A percentile compares a stretch with the other conserved stretches of the same genome.
Conservation (phyloP, 2,329 filamentous ascomycete species). For the Penicillium sp. region DNA sequence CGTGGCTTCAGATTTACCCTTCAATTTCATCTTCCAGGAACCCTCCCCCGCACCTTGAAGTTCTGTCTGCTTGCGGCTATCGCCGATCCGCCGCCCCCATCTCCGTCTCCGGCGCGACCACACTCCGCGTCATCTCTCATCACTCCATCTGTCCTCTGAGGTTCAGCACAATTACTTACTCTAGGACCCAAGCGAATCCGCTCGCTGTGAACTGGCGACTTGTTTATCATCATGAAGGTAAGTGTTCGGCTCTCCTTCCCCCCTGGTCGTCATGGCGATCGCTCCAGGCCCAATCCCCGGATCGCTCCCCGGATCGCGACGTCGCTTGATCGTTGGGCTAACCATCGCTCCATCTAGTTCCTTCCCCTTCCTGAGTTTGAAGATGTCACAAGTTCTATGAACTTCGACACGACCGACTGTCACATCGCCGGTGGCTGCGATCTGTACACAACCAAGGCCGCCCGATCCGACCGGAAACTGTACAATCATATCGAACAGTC, state of each 20-base stretch:
- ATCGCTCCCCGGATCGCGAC: slow-evolving; percentile 7
- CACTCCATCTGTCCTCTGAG: background rate
- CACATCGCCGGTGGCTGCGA: slow-evolving; percentile 93
- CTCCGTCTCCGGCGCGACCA: slow-evolving; percentile 14
- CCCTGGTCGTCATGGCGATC: slow-evolving; percentile 13
- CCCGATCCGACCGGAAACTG: slow-evolving; percentile 92
- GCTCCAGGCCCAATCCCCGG: background rate
- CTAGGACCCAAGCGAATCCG: background rate
- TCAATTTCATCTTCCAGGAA: background rate
- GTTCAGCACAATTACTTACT: background rate
- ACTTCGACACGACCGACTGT: slow-evolving; percentile 92
- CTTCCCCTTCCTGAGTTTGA: slow-evolving; percentile 90
- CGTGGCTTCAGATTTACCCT: background rate
- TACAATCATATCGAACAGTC: slow-evolving; percentile 95
- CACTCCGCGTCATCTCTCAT: slow-evolving; percentile 8
- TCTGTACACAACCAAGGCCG: slow-evolving; percentile 95
- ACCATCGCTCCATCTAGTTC: slow-evolving; percentile 64
- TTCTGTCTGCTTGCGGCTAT: slow-evolving; percentile 7
- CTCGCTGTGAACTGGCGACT: background rate
- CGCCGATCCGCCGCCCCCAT: slow-evolving; percentile 8
- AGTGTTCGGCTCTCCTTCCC: background rate
- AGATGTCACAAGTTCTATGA: slow-evolving; percentile 86
- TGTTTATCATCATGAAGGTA: background rate
- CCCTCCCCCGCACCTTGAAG: slow-evolving; percentile 16
- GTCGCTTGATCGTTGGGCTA: slow-evolving; percentile 11